Evolutionary conservation across 2,329 filamentous ascomycete genomes (phyloP).

Genomic region (Aspergillus sp.): DNA sequence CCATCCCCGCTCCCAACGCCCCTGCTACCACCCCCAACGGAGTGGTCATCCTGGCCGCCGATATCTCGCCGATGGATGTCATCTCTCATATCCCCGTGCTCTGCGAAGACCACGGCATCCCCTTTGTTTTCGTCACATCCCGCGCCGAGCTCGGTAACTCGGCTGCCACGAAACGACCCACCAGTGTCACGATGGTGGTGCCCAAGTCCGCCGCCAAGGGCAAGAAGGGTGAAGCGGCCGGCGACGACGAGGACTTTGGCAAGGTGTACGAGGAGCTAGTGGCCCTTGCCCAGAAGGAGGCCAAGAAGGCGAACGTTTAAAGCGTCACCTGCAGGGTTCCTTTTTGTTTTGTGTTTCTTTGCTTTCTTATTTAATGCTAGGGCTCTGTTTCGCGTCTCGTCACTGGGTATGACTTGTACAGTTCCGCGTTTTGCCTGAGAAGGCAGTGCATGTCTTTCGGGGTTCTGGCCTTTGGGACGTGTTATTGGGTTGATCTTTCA

Average conservation of each 20-base stretch:
- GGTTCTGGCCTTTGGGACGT: constrained; percentile 33
- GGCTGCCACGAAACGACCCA: constrained; percentile 92
- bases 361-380: constrained; percentile 26
- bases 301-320: constrained; percentile 54
- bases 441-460: constrained; percentile 38
- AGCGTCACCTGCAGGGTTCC: constrained; percentile 7
- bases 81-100: constrained; percentile 97
- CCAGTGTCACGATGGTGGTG: constrained; percentile 85
- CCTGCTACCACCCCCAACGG: constrained; percentile 62
- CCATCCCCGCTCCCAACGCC: constrained; percentile 63
- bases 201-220: constrained; percentile 50
- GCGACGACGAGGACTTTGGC: constrained; percentile 48
- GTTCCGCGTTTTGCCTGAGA: constrained; percentile 34
- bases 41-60: constrained; percentile 88
- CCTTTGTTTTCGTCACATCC: constrained; percentile 91
- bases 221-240: constrained; percentile 47
- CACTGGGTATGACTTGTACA: constrained; percentile 33
- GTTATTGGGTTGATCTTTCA: constrained; percentile 30
- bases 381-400: constrained; percentile 21
- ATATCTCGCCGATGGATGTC: constrained; percentile 98
- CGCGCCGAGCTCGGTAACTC: constrained; percentile 92
- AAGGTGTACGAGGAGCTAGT: constrained; percentile 56
- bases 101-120: constrained; percentile 96
- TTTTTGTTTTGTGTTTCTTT: constrained; percentile 4
- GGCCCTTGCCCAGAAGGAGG: constrained; percentile 59